phyloP scores from a whole-genome alignment of 2,329 filamentous ascomycete genomes.

The Clathrospora elynae region DNA sequence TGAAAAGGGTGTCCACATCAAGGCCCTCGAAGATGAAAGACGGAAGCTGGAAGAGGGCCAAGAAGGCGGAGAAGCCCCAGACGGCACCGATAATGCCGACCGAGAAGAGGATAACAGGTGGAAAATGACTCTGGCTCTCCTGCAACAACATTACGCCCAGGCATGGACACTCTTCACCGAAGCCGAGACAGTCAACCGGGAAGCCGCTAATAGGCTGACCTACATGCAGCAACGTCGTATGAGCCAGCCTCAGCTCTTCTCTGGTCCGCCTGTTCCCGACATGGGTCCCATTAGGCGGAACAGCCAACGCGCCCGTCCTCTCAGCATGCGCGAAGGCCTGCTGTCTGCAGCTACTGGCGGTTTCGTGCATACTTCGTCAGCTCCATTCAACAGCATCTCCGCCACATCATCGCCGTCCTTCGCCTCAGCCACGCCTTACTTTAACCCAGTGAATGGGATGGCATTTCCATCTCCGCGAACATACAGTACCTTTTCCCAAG shows the following conservation, averaged over 20 bases:
- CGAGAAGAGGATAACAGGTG: conserved; percentile 60
- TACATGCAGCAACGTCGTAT: conserved; percentile 46
- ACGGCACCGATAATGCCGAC: conserved; percentile 49
- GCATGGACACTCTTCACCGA: conserved; percentile 44
- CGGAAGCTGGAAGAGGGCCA: conserved; percentile 58
- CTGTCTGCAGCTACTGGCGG: conserved; percentile 37
- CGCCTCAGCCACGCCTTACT: conserved; percentile 55
- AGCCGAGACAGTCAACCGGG: conserved; percentile 47
- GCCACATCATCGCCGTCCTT: conserved; percentile 60
- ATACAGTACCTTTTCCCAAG: conserved; percentile 58
- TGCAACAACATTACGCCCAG: conserved; percentile 57
- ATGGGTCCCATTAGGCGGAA: conserved; percentile 45
- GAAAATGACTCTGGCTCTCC: conserved; percentile 58
- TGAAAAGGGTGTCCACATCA: conserved; percentile 71
- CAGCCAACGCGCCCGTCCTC: conserved; percentile 49
- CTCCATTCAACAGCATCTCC: conserved; percentile 54
- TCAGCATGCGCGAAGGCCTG: conserved; percentile 47
- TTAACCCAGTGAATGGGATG: conserved; percentile 68
- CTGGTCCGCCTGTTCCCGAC: conserved; percentile 36
- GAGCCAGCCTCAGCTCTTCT: conserved; percentile 48
- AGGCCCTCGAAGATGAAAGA: conserved; percentile 72
- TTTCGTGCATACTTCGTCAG: conserved; percentile 46
- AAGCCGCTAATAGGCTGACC: conserved; percentile 51
- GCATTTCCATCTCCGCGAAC: conserved; percentile 51
- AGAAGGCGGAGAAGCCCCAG: conserved; percentile 48